Percentiles rank a stretch among this genome's conserved stretches.
These are phyloP conservation scores for Nymphaea colorata DNA, from an alignment of 164 flowering plant genomes.

Conservation along the genomic window DNA sequence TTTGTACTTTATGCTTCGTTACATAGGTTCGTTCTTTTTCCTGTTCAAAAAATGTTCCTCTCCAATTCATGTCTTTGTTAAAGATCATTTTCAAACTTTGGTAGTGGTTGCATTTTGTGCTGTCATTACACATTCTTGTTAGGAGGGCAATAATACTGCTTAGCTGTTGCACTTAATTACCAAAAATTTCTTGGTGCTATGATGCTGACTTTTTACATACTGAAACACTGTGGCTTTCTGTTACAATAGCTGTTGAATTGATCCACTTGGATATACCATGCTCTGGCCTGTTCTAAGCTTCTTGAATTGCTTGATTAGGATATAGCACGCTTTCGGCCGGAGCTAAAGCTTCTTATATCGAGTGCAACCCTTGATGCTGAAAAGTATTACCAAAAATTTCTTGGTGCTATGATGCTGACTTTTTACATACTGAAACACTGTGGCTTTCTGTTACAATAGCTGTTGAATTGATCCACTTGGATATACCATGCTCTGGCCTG, in stretches of 20 bases:
- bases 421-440: no score
- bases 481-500: no score
- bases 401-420: no score
- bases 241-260: neutral
- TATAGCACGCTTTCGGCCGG: constrained; percentile 79
- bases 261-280: neutral
- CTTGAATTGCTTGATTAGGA: constrained; percentile 30
- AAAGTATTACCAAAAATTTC: constrained; percentile 22
- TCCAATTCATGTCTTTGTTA: no score
- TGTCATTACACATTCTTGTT: no score
- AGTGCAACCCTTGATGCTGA: constrained; percentile 99
- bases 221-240: neutral
- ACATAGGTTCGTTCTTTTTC: neutral
- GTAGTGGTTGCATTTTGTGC: no score
- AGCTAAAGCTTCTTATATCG: constrained; percentile 87
- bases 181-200: no score
- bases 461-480: neutral
- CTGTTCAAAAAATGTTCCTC: neutral
- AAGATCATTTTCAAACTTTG: no score
- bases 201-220: no score
- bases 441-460: neutral
- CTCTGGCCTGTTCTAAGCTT: no score
- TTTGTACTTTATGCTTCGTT: neutral
- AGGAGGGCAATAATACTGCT: no score
- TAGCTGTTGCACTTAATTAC: no score